phyloP scores from a whole-genome alignment of 768 basidiomycete genomes.

The Gautieria morchelliformis region DNA sequence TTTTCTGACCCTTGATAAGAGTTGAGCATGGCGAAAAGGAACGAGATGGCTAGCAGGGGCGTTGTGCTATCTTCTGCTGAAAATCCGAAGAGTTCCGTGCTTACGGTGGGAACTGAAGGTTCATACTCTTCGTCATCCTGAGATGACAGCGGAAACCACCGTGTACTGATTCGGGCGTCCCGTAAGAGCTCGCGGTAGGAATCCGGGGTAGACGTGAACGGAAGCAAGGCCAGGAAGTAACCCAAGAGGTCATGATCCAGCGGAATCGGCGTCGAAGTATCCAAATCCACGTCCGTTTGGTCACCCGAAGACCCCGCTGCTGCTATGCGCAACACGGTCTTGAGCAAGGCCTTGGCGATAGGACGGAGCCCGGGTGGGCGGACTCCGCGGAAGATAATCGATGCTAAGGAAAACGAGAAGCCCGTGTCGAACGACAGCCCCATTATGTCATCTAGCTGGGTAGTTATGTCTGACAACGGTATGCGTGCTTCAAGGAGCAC shows the following conservation, averaged over 20 bases:
- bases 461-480: constrained; percentile 55
- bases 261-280: constrained; percentile 28
- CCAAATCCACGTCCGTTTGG: constrained; percentile 22
- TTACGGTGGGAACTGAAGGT: constrained; percentile 39
- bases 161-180: constrained; percentile 48
- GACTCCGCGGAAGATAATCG: constrained; percentile 81
- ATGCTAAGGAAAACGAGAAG: constrained; percentile 75
- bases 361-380: constrained; percentile 57
- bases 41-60: constrained; percentile 66
- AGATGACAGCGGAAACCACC: constrained; percentile 19
- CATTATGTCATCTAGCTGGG: constrained; percentile 63
- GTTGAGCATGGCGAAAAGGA: constrained; percentile 63
- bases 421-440: constrained; percentile 68
- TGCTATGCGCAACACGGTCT: constrained; percentile 55
- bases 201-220: constrained; percentile 48
- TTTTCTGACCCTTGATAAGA: constrained; percentile 71
- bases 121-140: constrained; percentile 31
- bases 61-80: constrained; percentile 39
- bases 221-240: constrained; percentile 72
- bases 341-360: constrained; percentile 49
- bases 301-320: constrained; percentile 24
- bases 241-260: constrained; percentile 55
- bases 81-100: constrained; percentile 50
- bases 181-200: constrained; percentile 52
- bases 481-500: constrained; percentile 57